Conservation (phyloP, 768 basidiomycete species). For the Kwoniella sp. region DNA sequence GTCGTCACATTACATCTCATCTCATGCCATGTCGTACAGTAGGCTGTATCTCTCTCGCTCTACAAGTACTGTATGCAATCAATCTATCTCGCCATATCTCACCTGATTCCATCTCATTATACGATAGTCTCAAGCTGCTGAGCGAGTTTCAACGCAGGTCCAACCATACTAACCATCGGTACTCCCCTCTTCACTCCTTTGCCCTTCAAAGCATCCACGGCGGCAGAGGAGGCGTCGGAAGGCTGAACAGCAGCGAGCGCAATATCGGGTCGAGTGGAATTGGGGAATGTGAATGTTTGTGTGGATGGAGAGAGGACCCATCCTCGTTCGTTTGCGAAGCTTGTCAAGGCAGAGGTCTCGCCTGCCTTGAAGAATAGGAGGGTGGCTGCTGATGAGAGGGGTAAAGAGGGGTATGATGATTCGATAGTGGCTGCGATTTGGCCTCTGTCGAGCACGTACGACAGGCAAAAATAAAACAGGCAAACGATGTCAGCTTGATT, state of each 20-base stretch:
- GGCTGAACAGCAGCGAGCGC: slow-evolving; percentile 26
- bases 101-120: slow-evolving; percentile 20
- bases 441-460: slow-evolving; percentile 61
- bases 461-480: not conserved
- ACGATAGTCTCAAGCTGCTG: slow-evolving; percentile 56
- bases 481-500: too few relatives aligned
- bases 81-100: too few relatives aligned
- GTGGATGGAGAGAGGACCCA: slow-evolving; percentile 67
- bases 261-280: slow-evolving; percentile 29
- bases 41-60: too few relatives aligned
- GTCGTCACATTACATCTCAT: too few relatives aligned
- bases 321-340: slow-evolving; percentile 80
- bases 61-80: too few relatives aligned
- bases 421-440: slow-evolving; percentile 98
- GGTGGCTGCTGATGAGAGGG: slow-evolving; percentile 83
- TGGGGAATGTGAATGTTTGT: slow-evolving; percentile 73
- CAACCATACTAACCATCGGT: slow-evolving; percentile 52
- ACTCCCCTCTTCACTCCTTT: slow-evolving; percentile 36
- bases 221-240: slow-evolving; percentile 8
- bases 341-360: slow-evolving; percentile 63
- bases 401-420: slow-evolving; percentile 86
- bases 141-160: slow-evolving; percentile 53
- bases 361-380: slow-evolving; percentile 86
- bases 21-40: too few relatives aligned
- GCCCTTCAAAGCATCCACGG: slow-evolving; percentile 24